Conservation (phyloP, 2,329 filamentous ascomycete genomes). For the Chaetomiaceae sp. region DNA sequence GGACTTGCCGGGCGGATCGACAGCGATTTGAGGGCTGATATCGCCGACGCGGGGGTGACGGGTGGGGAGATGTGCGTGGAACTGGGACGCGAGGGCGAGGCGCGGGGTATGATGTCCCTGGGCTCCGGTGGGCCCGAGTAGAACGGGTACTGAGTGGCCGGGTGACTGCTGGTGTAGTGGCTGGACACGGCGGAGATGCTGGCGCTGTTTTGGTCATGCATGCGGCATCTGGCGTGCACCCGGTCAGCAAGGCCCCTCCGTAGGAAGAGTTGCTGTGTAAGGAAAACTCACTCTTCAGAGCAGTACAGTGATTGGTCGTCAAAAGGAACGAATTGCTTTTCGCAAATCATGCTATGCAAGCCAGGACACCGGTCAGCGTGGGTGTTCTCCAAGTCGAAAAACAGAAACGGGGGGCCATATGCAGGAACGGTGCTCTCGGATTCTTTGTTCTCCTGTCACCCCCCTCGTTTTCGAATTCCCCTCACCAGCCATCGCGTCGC, state of each 20-base stretch:
- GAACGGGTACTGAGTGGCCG: conserved; percentile 39
- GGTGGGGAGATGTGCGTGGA: conserved; percentile 53
- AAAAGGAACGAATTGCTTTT: conserved; percentile 59
- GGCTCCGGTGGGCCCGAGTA: conserved; percentile 48
- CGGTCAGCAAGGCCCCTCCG: conserved; percentile 20
- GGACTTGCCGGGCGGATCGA: conserved; percentile 51
- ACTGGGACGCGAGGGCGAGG: conserved; percentile 56
- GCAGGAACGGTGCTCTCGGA: conserved; percentile 31
- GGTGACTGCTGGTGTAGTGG: conserved; percentile 28
- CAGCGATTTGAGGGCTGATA: conserved; percentile 52
- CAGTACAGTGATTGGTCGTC: conserved; percentile 58
- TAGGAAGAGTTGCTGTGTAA: background rate
- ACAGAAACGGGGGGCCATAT: conserved; percentile 19
- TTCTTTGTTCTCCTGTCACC: background rate
- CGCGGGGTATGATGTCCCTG: conserved; percentile 59
- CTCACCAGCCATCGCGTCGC: conserved; percentile 8
- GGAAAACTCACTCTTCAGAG: conserved; percentile 53
- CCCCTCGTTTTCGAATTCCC: conserved; percentile 13
- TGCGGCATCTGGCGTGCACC: conserved; percentile 43
- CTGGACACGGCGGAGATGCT: conserved; percentile 29
- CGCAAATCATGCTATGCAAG: conserved; percentile 55
- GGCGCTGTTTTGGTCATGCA: conserved; percentile 44
- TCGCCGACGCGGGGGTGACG: conserved; percentile 47
- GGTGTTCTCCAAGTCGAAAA: conserved; percentile 10
- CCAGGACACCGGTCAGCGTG: conserved; percentile 27